Evolutionary conservation across 768 basidiomycete genomes (phyloP), one percentile per base, ranked within the genome.

Genomic region (Naganishia vishniacii): DNA sequence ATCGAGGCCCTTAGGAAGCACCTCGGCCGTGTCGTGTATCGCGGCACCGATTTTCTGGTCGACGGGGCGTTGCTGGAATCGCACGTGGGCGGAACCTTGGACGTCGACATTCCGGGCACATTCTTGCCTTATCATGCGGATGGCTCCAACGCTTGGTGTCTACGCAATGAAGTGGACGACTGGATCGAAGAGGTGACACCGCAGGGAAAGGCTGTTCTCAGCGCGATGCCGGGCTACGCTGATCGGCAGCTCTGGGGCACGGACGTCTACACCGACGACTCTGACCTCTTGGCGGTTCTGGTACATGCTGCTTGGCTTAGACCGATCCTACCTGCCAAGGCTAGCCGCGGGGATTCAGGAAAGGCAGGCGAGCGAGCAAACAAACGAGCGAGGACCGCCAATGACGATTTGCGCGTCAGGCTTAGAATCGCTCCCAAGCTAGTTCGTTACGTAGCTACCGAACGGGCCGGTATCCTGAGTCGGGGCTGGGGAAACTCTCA

Each of bases 201-300:
- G 8, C 9, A 23, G 4, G 65, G 61, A 26, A 53, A 56, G 9
- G 47, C 56, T 20, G n/a, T 16, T 37, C 51, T 65, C 53, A 59
- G 29, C n/a, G 34, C 7, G 40, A 64, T 59, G 49, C 47, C 51
- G 16, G 62, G 62, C 4, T 42, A 61, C 49, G 32, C 31, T 13
- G 68, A 71, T 41, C 69, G 78, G 26, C 67, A 72, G 16, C 68
- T 78, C 9, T 80, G 79, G 79, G 80, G 80, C 5, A 79, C 78
- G 20, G 79, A 80, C 40, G 77, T 80, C 16, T 81, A 80, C 68
- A 80, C 80, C 18, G 80, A 81, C 68, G 80, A 81, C 62, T 80
- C 79, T 5, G 78, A 79, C 65, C 62, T 79, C 1, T 70, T 79
- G 1, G 72, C 71, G 4, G 65, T 79, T 23, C 69, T 78, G n/a